phyloP scores from a whole-genome alignment of 2,329 filamentous ascomycete species.

The Fusarium penzigii region DNA sequence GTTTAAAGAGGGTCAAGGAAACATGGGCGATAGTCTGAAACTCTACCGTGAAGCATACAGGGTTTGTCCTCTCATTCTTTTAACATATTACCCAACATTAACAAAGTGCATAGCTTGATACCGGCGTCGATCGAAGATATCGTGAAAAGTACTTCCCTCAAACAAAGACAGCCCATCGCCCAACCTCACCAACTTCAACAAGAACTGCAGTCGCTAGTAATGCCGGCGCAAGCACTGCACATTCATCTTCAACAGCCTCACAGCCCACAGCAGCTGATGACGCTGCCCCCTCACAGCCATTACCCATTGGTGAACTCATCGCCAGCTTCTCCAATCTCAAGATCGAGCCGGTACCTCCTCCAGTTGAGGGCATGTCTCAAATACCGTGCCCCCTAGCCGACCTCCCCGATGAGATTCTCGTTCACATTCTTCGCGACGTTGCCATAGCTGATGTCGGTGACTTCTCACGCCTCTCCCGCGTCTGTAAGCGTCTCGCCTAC shows the following conservation, averaged over 20 bases:
- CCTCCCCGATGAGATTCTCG: conserved; percentile 81
- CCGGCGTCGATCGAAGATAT: conserved; percentile 80
- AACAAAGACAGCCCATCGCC: conserved; percentile 33
- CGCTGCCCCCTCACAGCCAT: conserved; percentile 48
- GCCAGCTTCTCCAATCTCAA: conserved; percentile 69
- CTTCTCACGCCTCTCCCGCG: conserved; percentile 73
- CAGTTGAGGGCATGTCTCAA: conserved; percentile 70
- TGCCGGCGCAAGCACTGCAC: neutral
- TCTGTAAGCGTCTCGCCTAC: conserved; percentile 86
- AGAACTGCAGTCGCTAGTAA: neutral
- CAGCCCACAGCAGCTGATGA: conserved; percentile 38
- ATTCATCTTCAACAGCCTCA: neutral
- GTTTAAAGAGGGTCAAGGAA: conserved; percentile 82
- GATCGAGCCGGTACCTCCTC: conserved; percentile 67
- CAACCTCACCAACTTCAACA: conserved; percentile 23
- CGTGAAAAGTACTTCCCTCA: conserved; percentile 88
- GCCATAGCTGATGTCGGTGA: conserved; percentile 75
- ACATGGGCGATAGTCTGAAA: conserved; percentile 81
- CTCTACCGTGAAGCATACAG: conserved; percentile 90
- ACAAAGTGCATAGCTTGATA: conserved; percentile 66
- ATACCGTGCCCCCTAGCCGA: conserved; percentile 77
- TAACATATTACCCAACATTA: neutral
- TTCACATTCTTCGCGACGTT: conserved; percentile 73
- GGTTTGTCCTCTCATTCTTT: conserved; percentile 45
- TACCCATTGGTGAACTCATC: conserved; percentile 69